Percentiles rank a stretch among this genome's conserved stretches.
phyloP scores from a whole-genome alignment of 2,329 filamentous ascomycete species.

The Fusarium oligoseptatum region DNA sequence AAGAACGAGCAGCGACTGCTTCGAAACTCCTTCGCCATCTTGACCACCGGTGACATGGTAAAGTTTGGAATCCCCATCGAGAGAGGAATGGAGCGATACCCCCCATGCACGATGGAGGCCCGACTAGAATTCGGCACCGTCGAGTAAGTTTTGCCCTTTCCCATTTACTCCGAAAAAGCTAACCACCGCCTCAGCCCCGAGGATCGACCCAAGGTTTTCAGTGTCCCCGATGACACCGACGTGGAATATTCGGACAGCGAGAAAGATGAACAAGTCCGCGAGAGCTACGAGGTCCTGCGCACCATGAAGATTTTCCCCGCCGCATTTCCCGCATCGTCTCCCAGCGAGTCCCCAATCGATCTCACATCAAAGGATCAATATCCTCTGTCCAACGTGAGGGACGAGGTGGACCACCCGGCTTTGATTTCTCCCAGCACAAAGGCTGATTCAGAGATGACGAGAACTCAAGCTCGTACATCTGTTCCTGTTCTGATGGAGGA shows the following conservation, averaged over 20 bases:
- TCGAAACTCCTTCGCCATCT: slow-evolving; percentile 18
- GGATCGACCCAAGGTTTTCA: slow-evolving; percentile 52
- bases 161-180: slow-evolving; percentile 8
- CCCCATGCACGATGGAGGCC: slow-evolving; percentile 55
- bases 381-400: slow-evolving; percentile 25
- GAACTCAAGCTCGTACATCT: slow-evolving; percentile 9
- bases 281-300: slow-evolving; percentile 45
- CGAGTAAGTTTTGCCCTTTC: slow-evolving; percentile 34
- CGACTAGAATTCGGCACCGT: slow-evolving; percentile 46
- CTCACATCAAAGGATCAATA: slow-evolving; percentile 41
- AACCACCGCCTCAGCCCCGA: slow-evolving; percentile 41
- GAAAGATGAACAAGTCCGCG: slow-evolving; percentile 45
- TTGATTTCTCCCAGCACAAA: background rate
- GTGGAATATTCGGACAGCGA: slow-evolving; percentile 47
- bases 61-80: slow-evolving; percentile 55
- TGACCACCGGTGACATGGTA: slow-evolving; percentile 50
- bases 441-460: background rate
- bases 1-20: slow-evolving; percentile 52
- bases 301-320: slow-evolving; percentile 49
- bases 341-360: slow-evolving; percentile 34
- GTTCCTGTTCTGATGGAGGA: slow-evolving; percentile 5
- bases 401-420: slow-evolving; percentile 16
- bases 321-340: slow-evolving; percentile 6
- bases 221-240: slow-evolving; percentile 59
- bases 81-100: slow-evolving; percentile 51